Percentiles rank a stretch among this genome's conserved stretches.
phyloP scores from a whole-genome alignment of 2,329 filamentous ascomycete genomes.

The Parafenestella ontariensis region DNA sequence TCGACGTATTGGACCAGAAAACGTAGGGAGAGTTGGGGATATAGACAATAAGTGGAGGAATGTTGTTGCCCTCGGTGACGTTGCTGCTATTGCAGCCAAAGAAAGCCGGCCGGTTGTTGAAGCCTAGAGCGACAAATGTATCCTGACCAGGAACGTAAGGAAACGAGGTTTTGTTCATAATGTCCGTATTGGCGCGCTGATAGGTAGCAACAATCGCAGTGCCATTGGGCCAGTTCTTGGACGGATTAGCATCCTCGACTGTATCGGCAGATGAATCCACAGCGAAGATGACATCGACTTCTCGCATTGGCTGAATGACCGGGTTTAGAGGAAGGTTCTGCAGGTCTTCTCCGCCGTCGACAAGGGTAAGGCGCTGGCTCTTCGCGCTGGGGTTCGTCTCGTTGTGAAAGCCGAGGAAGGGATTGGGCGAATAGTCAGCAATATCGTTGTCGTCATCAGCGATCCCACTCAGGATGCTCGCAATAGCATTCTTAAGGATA shows the following conservation, averaged over 20 bases:
- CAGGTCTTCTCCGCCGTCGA: constrained; percentile 78
- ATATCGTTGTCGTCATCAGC: constrained; percentile 72
- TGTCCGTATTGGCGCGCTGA: constrained; percentile 64
- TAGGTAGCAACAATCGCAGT: constrained; percentile 78
- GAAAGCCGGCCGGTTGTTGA: constrained; percentile 78
- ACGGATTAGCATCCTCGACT: constrained; percentile 38
- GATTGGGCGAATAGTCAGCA: constrained; percentile 76
- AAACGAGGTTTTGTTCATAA: constrained; percentile 74
- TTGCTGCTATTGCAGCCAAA: constrained; percentile 78
- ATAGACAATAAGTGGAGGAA: constrained; percentile 80
- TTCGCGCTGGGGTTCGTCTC: constrained; percentile 64
- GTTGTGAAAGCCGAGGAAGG: constrained; percentile 72
- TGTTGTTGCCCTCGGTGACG: constrained; percentile 57
- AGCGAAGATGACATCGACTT: constrained; percentile 82
- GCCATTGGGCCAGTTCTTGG: constrained; percentile 75
- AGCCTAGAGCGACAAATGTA: constrained; percentile 78
- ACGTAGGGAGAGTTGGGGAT: constrained; percentile 85
- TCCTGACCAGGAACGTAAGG: constrained; percentile 75
- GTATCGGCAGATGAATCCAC: constrained; percentile 81
- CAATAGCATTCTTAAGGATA: constrained; percentile 61
- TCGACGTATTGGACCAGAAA: constrained; percentile 78
- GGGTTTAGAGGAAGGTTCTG: constrained; percentile 83
- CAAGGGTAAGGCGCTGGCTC: constrained; percentile 67
- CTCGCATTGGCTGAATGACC: constrained; percentile 74
- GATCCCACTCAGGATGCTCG: constrained; percentile 61